phyloP scores from a whole-genome alignment of 176 grass and related monocot genomes.

The Aegilops bicornis region DNA sequence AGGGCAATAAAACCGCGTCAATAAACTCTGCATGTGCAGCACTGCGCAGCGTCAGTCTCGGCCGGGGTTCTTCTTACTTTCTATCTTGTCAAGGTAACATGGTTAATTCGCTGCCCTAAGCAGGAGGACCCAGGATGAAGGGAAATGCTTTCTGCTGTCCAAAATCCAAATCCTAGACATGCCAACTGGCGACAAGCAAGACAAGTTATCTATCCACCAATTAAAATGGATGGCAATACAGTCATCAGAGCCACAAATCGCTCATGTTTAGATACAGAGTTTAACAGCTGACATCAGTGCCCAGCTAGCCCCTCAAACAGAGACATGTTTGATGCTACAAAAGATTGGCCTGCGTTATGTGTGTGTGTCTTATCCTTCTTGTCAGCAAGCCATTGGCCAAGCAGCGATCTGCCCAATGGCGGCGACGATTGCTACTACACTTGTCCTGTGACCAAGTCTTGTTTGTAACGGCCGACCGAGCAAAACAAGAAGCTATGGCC shows the following conservation, averaged over 20 bases:
- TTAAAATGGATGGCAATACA: neutral
- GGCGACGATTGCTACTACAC: neutral
- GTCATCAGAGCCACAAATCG: neutral
- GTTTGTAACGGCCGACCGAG: neutral
- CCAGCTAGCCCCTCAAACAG: neutral
- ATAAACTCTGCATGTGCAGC: constrained; percentile 35
- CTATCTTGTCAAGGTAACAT: neutral
- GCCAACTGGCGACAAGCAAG: neutral
- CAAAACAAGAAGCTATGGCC: neutral
- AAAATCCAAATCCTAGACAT: neutral
- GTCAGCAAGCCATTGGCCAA: neutral
- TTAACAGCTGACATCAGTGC: neutral
- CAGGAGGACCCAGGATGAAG: neutral
- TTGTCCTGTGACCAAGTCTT: neutral
- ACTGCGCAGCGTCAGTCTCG: neutral
- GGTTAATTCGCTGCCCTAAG: neutral
- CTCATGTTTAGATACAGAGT: neutral
- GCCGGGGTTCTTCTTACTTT: neutral
- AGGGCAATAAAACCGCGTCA: constrained; percentile 39
- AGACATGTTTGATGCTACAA: neutral
- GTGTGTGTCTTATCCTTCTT: neutral
- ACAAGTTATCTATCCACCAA: neutral
- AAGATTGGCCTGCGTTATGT: neutral
- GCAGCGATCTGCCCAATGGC: neutral
- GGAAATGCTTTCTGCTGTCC: neutral